These are phyloP conservation scores for Acanthamoeba castellanii DNA, from an alignment of 208 protist species.

Conservation along the genomic window DNA sequence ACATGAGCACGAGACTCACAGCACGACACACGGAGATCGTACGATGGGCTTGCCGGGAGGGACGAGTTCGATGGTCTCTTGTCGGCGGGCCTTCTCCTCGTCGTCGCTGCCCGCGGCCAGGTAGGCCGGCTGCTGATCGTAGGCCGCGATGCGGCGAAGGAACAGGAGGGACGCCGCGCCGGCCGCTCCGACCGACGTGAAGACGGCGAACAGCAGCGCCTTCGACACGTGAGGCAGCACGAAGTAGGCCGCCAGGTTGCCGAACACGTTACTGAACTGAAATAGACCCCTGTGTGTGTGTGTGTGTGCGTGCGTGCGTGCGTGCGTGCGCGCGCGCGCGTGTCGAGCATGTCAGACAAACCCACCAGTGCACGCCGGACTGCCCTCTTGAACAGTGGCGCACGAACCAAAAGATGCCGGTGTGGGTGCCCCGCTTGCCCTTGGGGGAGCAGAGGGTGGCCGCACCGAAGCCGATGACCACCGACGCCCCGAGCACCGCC, in stretches of 20 bases:
- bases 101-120: neutral
- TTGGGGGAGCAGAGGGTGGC: slow-evolving; percentile 45
- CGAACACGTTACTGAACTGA: slow-evolving; percentile 71
- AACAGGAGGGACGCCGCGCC: slow-evolving; percentile 15
- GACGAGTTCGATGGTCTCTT: neutral
- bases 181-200: slow-evolving; percentile 18
- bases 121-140: slow-evolving; percentile 11
- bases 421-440: neutral
- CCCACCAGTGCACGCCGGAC: neutral
- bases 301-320: neutral
- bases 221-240: slow-evolving; percentile 25
- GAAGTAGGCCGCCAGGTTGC: slow-evolving; percentile 75
- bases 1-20: neutral
- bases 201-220: slow-evolving; percentile 38
- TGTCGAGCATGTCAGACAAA: neutral
- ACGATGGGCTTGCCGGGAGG: neutral
- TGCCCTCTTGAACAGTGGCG: neutral
- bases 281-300: slow-evolving; percentile 69
- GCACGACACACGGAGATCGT: neutral
- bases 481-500: slow-evolving; percentile 23
- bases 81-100: neutral
- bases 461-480: slow-evolving; percentile 73
- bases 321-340: no score
- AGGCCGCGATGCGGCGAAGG: slow-evolving; percentile 1
- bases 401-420: slow-evolving; percentile 74